These are phyloP conservation scores for Tricholoma sp. DNA, from an alignment of 768 basidiomycete species.

Conservation along the genomic window DNA sequence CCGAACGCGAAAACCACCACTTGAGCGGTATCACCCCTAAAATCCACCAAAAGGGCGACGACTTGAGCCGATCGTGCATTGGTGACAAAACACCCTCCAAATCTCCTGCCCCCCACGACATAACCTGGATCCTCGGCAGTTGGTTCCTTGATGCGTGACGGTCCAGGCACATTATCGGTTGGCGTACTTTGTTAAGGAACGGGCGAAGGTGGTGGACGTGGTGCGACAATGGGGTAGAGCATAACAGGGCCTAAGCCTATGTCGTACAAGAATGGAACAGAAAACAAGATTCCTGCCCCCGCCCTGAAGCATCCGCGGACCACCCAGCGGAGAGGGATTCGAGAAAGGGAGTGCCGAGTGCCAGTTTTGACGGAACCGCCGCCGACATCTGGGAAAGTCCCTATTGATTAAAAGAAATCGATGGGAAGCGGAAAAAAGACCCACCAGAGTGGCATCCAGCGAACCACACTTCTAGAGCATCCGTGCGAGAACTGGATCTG, in stretches of 20 bases:
- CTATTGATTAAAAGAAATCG: background rate
- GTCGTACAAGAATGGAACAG: too few species aligned
- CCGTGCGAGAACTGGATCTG: too few species aligned
- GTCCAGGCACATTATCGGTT: too few species aligned
- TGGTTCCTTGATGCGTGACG: too few species aligned
- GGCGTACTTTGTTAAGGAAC: too few species aligned
- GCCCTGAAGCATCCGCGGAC: slow-evolving; percentile 62
- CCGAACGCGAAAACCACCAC: background rate
- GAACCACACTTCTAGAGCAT: slow-evolving; percentile 37
- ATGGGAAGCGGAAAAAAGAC: background rate
- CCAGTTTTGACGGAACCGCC: slow-evolving; percentile 35
- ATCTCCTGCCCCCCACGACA: background rate
- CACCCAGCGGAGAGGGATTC: slow-evolving; percentile 66
- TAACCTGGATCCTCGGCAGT: too few species aligned
- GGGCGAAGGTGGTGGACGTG: too few species aligned
- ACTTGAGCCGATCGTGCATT: background rate
- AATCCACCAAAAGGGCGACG: background rate
- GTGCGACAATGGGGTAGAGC: too few species aligned
- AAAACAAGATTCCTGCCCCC: too few species aligned
- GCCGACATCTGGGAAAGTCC: slow-evolving; percentile 20
- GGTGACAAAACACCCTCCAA: background rate
- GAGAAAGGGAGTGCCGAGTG: slow-evolving; percentile 42
- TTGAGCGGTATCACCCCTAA: background rate
- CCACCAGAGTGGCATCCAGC: slow-evolving; percentile 31
- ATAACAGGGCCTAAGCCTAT: too few species aligned